These are phyloP conservation scores for Wickerhamomyces ciferrii DNA, from an alignment of 805 yeast species.

Conservation along the genomic window DNA sequence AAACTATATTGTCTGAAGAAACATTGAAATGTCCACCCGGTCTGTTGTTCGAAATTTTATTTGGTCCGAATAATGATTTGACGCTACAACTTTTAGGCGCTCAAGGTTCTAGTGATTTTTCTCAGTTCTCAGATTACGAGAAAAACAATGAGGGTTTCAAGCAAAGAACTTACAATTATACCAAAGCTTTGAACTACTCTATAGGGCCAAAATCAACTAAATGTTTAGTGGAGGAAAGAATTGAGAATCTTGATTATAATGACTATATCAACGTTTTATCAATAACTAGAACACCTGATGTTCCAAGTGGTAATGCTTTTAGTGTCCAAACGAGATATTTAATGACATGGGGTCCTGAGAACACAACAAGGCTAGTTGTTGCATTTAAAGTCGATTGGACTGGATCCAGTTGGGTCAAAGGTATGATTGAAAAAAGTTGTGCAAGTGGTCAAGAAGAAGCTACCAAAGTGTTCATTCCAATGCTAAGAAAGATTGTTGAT, in stretches of 20 bases:
- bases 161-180: constrained; percentile 57
- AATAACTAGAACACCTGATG: constrained; percentile 80
- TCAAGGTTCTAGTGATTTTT: constrained; percentile 31
- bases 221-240: constrained; percentile 57
- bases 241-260: constrained; percentile 49
- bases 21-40: constrained; percentile 72
- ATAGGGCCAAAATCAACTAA: constrained; percentile 92
- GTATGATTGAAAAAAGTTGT: constrained; percentile 83
- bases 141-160: constrained; percentile 33
- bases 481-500: constrained; percentile 21
- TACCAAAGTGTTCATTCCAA: constrained; percentile 38
- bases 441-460: constrained; percentile 71
- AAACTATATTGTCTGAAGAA: constrained; percentile 46
- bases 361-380: constrained; percentile 53
- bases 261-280: constrained; percentile 56
- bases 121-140: constrained; percentile 27
- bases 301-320: constrained; percentile 87
- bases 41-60: constrained; percentile 59
- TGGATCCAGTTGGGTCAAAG: constrained; percentile 87
- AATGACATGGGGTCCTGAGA: constrained; percentile 68
- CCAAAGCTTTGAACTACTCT: constrained; percentile 70
- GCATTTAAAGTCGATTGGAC: constrained; percentile 85
- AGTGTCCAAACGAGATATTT: constrained; percentile 67
- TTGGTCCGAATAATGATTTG: constrained; percentile 53
- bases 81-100: constrained; percentile 34